These are phyloP conservation scores for Biscogniauxia marginata DNA, from an alignment of 2,329 filamentous ascomycete species.

Conservation along the genomic window DNA sequence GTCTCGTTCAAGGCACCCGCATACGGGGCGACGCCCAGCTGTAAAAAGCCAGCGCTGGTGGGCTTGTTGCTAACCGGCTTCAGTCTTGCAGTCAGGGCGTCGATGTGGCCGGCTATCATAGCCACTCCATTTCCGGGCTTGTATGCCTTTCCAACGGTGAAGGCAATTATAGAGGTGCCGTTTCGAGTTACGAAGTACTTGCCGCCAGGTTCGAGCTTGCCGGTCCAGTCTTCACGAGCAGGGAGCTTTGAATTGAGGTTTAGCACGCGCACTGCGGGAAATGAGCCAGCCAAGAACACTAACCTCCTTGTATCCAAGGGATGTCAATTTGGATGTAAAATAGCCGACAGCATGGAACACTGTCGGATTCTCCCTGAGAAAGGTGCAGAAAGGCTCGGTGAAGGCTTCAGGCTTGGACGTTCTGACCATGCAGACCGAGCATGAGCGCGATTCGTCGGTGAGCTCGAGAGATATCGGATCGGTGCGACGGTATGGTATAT, in stretches of 20 bases:
- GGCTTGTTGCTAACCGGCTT: constrained; percentile 88
- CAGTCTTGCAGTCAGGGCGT: constrained; percentile 84
- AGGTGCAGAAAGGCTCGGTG: constrained; percentile 81
- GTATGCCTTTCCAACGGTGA: constrained; percentile 78
- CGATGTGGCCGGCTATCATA: constrained; percentile 89
- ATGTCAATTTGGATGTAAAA: constrained; percentile 70
- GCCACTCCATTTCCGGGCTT: constrained; percentile 81
- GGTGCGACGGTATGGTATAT: constrained; percentile 30
- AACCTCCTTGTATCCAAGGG: constrained; percentile 72
- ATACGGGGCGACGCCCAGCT: constrained; percentile 91
- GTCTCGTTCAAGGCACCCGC: constrained; percentile 83
- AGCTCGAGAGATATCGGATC: constrained; percentile 22
- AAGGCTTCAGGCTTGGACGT: constrained; percentile 59
- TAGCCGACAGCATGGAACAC: constrained; percentile 86
- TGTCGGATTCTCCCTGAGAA: constrained; percentile 86
- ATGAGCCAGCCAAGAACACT: constrained; percentile 19
- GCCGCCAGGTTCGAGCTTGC: constrained; percentile 71
- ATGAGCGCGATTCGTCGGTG: constrained; percentile 15
- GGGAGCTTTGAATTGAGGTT: constrained; percentile 54
- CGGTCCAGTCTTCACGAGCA: constrained; percentile 74
- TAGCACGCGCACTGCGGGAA: constrained; percentile 3
- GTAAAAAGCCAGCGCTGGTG: constrained; percentile 80
- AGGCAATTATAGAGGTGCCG: constrained; percentile 80
- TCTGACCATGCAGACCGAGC: constrained; percentile 23
- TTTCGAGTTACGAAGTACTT: constrained; percentile 91